Conservation (phyloP, 495 filamentous ascomycete species). For the Chaetomium tenue region DNA sequence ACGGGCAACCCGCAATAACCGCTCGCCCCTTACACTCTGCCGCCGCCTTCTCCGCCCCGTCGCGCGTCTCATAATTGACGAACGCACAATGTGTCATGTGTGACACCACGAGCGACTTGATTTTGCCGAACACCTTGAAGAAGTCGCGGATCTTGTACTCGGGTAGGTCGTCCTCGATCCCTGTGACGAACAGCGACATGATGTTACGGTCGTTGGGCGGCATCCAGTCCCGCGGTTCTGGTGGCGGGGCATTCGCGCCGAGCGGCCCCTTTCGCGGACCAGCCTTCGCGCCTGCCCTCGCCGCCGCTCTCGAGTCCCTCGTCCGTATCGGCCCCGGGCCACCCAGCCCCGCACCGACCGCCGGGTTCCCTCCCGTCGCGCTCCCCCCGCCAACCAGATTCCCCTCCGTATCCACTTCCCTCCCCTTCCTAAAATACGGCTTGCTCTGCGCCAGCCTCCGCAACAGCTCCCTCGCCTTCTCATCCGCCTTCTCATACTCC, state of each 20-base stretch:
- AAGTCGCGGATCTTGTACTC: slow-evolving; percentile 87
- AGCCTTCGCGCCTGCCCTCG: slow-evolving; percentile 45
- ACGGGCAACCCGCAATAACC: slow-evolving; percentile 77
- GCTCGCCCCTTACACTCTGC: slow-evolving; percentile 83
- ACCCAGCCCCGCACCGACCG: slow-evolving; percentile 45
- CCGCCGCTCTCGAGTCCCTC: slow-evolving; percentile 56
- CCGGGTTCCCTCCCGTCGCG: slow-evolving; percentile 45
- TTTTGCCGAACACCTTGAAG: slow-evolving; percentile 81
- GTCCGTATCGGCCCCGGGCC: slow-evolving; percentile 70
- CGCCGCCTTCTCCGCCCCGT: slow-evolving; percentile 80
- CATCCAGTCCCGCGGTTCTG: slow-evolving; percentile 73
- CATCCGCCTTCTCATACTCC: slow-evolving; percentile 94
- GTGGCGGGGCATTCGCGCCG: slow-evolving; percentile 70
- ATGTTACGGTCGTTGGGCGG: slow-evolving; percentile 82
- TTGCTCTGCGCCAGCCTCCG: slow-evolving; percentile 83
- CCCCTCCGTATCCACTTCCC: slow-evolving; percentile 59
- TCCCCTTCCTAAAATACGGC: slow-evolving; percentile 86
- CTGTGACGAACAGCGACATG: slow-evolving; percentile 89
- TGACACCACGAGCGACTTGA: slow-evolving; percentile 88
- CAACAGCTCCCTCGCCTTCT: slow-evolving; percentile 88
- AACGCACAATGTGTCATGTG: slow-evolving; percentile 97
- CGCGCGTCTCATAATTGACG: slow-evolving; percentile 82
- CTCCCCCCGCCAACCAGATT: slow-evolving; percentile 29
- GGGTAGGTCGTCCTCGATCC: slow-evolving; percentile 92
- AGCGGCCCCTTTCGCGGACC: slow-evolving; percentile 51